Evolutionary conservation across 495 filamentous ascomycete genomes (phyloP), one percentile per base, ranked within the genome.

Genomic region (Aspergillus haitiensis): DNA sequence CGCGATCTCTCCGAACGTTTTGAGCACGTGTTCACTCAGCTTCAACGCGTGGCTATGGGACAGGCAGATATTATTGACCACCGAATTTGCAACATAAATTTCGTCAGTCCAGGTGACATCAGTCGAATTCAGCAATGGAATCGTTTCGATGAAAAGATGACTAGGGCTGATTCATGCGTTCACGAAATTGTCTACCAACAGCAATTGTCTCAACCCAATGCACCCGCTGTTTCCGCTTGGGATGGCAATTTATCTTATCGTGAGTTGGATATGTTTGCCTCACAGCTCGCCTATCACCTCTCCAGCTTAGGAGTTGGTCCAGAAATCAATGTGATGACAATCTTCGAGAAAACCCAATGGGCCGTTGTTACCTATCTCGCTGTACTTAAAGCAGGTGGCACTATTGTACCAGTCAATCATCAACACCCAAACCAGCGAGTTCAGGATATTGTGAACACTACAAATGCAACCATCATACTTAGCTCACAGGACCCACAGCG

Each of bases 211-310:
- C 39, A 39, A 1, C 56, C 56, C 1, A 49, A 59, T 13, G 36
- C 37, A 5, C 56, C 44, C 12, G 56, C 56, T 7, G 56, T 59
- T 31, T 52, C 39, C 37, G 31, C 48, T 6, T 59, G 51, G 18
- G 79, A 79, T 60, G 73, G 69, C 1, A 47, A 63, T 4, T 64
- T 74, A 33, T 73, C 69, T 3, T 78, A 78, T 16, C 48, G n/a
- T 8, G 56, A 52, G 15, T 33, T 59, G 6, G 35, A 59, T 34
- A 7, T 36, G 9, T n/a, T 52, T 5, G 37, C 56, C 7, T 9
- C 56, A 0, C 36, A 33, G 12, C 48, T 59, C 7, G 48, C 56
- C 0, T 59, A 34, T 10, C 37, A 52, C 16, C 39, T 59, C 11
- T 48, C 18, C 5, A 7, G 32, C 21, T 2, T 59, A 18, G 56